Evolutionary conservation across 2,329 filamentous ascomycete genomes (phyloP).

Genomic region (Calonectria hongkongensis): DNA sequence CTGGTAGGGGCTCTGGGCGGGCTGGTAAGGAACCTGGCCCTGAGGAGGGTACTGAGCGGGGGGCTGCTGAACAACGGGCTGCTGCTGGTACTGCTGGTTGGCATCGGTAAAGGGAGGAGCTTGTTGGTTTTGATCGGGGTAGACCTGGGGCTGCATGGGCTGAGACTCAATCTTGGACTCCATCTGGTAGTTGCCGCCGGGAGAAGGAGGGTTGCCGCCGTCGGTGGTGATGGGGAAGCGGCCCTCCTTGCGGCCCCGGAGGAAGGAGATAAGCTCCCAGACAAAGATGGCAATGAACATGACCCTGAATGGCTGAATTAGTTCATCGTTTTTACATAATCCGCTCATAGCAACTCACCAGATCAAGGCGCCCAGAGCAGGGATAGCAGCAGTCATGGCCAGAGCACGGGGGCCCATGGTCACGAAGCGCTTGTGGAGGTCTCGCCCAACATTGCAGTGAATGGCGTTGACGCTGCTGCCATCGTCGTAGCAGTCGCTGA

Average conservation of each 20-base stretch:
- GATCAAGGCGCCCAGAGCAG: constrained; percentile 66
- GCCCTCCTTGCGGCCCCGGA: constrained; percentile 62
- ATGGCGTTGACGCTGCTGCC: constrained; percentile 64
- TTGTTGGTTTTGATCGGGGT: constrained; percentile 46
- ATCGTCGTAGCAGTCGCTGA: constrained; percentile 59
- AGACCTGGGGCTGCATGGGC: constrained; percentile 48
- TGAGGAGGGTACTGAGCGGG: constrained; percentile 37
- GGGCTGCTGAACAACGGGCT: constrained; percentile 39
- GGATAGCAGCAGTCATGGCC: constrained; percentile 62
- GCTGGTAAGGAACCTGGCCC: constrained; percentile 44
- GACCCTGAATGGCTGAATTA: constrained; percentile 55
- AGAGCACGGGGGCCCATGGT: constrained; percentile 61
- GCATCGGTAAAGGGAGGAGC: constrained; percentile 48
- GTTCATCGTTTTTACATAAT: background rate
- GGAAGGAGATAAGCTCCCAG: constrained; percentile 59
- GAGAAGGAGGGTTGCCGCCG: constrained; percentile 11
- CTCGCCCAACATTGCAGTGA: constrained; percentile 56
- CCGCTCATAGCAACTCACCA: constrained; percentile 57
- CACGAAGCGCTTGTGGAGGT: constrained; percentile 49
- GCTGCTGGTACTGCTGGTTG: constrained; percentile 49
- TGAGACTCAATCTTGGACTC: constrained; percentile 57
- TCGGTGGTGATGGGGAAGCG: constrained; percentile 55
- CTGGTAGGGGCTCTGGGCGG: constrained; percentile 55
- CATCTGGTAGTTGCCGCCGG: constrained; percentile 57
- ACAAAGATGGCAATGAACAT: constrained; percentile 62